Base-by-base conservation (phyloP, 2,329 filamentous ascomycete species). In the Neopestalotiopsis sp. region DNA sequence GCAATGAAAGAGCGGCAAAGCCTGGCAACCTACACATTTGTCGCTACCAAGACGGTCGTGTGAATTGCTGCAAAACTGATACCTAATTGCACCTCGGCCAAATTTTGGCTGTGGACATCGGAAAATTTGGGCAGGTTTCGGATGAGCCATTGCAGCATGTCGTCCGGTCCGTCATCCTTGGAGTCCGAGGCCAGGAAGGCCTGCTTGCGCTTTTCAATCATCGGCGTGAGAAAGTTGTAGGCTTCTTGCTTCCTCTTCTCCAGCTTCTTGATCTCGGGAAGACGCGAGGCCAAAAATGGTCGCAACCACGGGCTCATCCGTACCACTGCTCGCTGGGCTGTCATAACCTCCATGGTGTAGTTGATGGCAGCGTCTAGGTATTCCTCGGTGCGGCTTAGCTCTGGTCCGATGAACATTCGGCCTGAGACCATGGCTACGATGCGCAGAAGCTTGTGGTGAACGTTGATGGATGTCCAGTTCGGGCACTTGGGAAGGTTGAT, bases 361-460 rank as follows among this genome's bases (percentile, higher is more conserved):
- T 83, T 82, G 69, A 85, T 84, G 14, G 82, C 79, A 7, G 81
- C 78, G 42, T 85, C 79, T 2, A 86, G 73, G 72, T 85, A 86
- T 34, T 78, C 76, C 56, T 84, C 82, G 3, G 79, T 73, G 40
- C 81, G 82, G 70, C 82, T 83, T 1, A 85, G 78, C 67, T 85
- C 83, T 1, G 82, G 74, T 7, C 84, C 85, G 42, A 86, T 78
- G 63, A 86, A 86, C 28, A 86, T 75, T 12, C 82, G 78, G 2
- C 84, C 84, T 0, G 83, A 85, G 0, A 83, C 80, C 69, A 81
- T 81, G 62, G 81, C 83, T 1, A 87, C 81, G 52, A 86, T 81
- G 20, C 82, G 81, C 2, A 85, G 77, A 4, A 87, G 72, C 9
- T 76, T 78, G 10, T 76, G 69, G 74, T 82, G 78, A 45, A 84